phyloP scores from a whole-genome alignment of 2,329 filamentous ascomycete species.

The Myriangium duriaei region DNA sequence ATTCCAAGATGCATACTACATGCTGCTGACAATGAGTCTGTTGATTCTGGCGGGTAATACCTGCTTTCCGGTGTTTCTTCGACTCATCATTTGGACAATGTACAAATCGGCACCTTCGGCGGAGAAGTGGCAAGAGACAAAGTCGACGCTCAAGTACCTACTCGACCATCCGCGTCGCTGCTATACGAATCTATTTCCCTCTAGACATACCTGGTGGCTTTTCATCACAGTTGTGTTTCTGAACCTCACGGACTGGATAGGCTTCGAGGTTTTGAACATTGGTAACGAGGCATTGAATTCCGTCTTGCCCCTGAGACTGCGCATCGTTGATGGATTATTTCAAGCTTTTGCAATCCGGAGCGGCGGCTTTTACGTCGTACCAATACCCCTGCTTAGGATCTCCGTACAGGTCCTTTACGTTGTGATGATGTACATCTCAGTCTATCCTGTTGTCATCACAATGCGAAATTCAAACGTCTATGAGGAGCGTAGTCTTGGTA shows the following conservation, averaged over 20 bases:
- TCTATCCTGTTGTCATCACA: constrained; percentile 49
- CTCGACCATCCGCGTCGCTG: constrained; percentile 51
- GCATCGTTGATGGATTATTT: constrained; percentile 46
- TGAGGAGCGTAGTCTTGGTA: constrained; percentile 48
- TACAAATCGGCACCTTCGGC: constrained; percentile 33
- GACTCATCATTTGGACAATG: constrained; percentile 46
- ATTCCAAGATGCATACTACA: constrained; percentile 37
- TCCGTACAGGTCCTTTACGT: constrained; percentile 46
- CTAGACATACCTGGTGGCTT: constrained; percentile 47
- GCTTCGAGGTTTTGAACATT: constrained; percentile 43
- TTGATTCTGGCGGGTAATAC: constrained; percentile 43
- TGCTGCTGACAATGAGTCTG: constrained; percentile 37
- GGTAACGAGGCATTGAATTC: constrained; percentile 37
- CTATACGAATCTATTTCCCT: constrained; percentile 51
- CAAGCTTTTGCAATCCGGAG: constrained; percentile 42
- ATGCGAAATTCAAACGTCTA: constrained; percentile 50
- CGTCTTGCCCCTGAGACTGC: constrained; percentile 31
- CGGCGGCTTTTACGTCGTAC: constrained; percentile 39
- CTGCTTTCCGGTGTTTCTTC: constrained; percentile 45
- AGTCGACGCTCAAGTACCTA: constrained; percentile 40
- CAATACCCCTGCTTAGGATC: constrained; percentile 36
- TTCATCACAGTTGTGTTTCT: constrained; percentile 38
- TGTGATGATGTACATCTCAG: constrained; percentile 55
- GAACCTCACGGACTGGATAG: constrained; percentile 42
- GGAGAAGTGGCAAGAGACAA: constrained; percentile 27